Evolutionary conservation across 2,329 filamentous ascomycete genomes (phyloP), one percentile per base, ranked within the genome.

Genomic region (Cladosporium velox): DNA sequence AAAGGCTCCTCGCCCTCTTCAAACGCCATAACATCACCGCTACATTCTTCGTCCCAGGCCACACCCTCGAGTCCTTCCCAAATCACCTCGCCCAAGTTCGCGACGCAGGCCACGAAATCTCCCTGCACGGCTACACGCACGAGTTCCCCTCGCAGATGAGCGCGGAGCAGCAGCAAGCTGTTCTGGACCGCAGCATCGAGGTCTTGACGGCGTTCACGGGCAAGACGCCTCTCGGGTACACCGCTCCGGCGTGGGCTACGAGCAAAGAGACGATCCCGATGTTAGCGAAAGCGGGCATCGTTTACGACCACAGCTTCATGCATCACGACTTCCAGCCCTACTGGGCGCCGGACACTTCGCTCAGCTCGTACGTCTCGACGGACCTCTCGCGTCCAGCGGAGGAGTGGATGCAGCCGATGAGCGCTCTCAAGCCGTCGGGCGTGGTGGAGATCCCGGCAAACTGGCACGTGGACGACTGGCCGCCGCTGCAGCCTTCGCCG

Each of bases 251-350:
- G 0, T 82, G 80, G 79, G 73, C 72, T 24, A 78, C 79, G 1
- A 77, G 73, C 18, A 72, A 71, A 26, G 74, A 79, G 54, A 77
- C 77, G 2, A 77, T 82, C 24, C 72, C 75, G 24, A 72, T 80
- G 32, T 71, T 83, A 14, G 77, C 81, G 65, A 77, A 79, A 21
- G 75, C 75, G 47, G 80, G 79, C 0, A 78, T 82, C 21, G 68
- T 79, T 58, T 83, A 83, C 70, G 81, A 83, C 69, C 81, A 83
- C 69, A 79, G 77, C 2, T 81, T 83, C 71, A 81, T 83, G 80
- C 81, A 83, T 68, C 80, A 83, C 69, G 82, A 83, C 70, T 77
- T 77, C 15, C 79, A 82, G 67, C 77, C 77, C 12, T 75, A 73
- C 65, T 75, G 47, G 11, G 72, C 73, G 5, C 72, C 72, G 7